Base-by-base conservation (phyloP, 202 grass and related monocot genomes). In the Carex arenaria region DNA sequence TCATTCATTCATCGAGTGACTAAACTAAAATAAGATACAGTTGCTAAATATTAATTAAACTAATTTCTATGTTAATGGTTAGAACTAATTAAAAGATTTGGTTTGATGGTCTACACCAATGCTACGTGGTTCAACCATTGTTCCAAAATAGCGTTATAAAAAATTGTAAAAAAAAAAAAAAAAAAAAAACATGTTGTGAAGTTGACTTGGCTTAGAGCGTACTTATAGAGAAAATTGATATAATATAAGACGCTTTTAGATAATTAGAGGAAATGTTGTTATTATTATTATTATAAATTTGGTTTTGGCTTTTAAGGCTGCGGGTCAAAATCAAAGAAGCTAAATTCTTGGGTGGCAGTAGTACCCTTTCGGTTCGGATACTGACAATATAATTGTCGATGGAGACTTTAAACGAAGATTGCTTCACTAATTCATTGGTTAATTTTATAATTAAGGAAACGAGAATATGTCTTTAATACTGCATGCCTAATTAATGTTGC, bases 341-440 rank as follows among this genome's bases (percentile, higher is more conserved):
- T 77, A 59, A 57, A 56, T 36, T 77, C 26, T 77, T 36, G 15
- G 52, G 73, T 77, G 73, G 73, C 28, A 32, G 28, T 30, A 77
- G 5, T 59, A 34, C 52, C 52, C 52, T 77, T 77, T 77, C 73
- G 73, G 73, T 77, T 77, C 57, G 52, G 52, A 77, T 77, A 57
- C 73, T 77, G 71, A 75, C 71, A 75, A 75, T 55, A 32, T 75
- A 75, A 75, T 57, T 77, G 52, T 77, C 12, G 73, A 77, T 53
- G 28, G 73, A 32, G 73, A 77, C 71, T 11, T 32, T 26, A 72
- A 59, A 77, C 3, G 1, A 69, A 77, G 14, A 31, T 76, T 76
- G 72, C 72, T 7, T 76, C 72, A 10, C 20, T 55, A 32, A 55
- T 75, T 55, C 20, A 32, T 54, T 75, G 0, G 55, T 55, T 34